Percentiles rank a stretch among this genome's conserved stretches.
Conservation (phyloP, 1,284 basidiomycete species). For the Cutaneotrichosporon cavernicola region DNA sequence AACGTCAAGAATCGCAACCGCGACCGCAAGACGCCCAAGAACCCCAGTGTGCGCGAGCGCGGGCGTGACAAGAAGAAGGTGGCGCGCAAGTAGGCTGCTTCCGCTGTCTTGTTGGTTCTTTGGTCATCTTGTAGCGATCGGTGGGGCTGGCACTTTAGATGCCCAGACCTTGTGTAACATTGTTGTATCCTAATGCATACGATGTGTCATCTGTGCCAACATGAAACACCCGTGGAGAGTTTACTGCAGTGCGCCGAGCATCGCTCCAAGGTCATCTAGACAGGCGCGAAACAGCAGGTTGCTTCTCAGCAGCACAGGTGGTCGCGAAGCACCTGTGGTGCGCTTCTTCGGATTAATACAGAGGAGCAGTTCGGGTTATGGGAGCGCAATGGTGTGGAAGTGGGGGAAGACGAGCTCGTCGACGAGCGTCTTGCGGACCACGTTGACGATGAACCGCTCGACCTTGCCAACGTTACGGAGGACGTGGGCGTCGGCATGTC, state of each 20-base stretch:
- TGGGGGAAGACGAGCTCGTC: conserved; percentile 92
- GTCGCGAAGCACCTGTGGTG: background rate
- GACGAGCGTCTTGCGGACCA: conserved; percentile 89
- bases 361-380: background rate
- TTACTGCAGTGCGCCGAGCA: background rate
- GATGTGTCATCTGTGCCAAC: conserved; percentile 8
- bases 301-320: background rate
- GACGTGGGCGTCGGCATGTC: conserved; percentile 92
- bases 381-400: conserved; percentile 70
- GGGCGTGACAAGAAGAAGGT: conserved; percentile 11
- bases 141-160: conserved; percentile 1
- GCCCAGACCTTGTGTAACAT: conserved; percentile 18
- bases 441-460: conserved; percentile 91
- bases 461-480: conserved; percentile 95
- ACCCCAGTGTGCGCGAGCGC: conserved; percentile 28
- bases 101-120: background rate
- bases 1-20: conserved; percentile 85
- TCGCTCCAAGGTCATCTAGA: background rate
- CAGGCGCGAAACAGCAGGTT: background rate
- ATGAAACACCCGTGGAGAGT: background rate
- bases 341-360: background rate
- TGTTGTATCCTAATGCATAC: conserved; percentile 27
- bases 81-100: conserved; percentile 17
- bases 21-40: conserved; percentile 49
- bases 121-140: background rate